Conservation (phyloP, 2,329 filamentous ascomycete genomes). For the Botryosphaeria dothidea region DNA sequence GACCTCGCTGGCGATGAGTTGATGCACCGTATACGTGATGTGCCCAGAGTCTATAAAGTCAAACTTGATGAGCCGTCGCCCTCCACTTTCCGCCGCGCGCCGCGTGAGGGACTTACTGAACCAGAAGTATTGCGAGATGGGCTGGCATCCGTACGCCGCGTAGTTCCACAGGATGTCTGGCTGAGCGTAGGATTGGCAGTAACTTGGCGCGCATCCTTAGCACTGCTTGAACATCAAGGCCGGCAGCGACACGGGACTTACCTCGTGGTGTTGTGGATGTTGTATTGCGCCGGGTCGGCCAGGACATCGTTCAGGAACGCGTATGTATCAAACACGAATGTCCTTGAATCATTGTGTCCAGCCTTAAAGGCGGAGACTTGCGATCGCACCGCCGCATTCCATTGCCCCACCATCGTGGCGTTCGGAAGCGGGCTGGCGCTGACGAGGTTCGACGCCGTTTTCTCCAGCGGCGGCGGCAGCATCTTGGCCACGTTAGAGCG, state of each 20-base stretch:
- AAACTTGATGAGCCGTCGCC: not conserved
- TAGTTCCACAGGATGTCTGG: slow-evolving; percentile 40
- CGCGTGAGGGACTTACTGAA: slow-evolving; percentile 7
- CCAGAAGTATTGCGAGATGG: slow-evolving; percentile 16
- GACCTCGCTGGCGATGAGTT: slow-evolving; percentile 6
- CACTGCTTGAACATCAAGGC: not conserved
- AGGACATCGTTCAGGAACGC: slow-evolving; percentile 44
- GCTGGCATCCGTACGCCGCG: slow-evolving; percentile 11
- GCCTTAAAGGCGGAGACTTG: slow-evolving; percentile 38
- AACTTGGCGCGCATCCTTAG: slow-evolving; percentile 24
- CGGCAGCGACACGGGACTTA: not conserved
- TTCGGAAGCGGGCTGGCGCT: slow-evolving; percentile 44
- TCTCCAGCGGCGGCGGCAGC: slow-evolving; percentile 54
- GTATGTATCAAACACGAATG: slow-evolving; percentile 50
- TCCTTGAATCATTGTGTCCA: slow-evolving; percentile 34
- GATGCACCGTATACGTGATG: slow-evolving; percentile 15
- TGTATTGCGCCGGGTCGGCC: slow-evolving; percentile 43
- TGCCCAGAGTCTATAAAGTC: slow-evolving; percentile 3
- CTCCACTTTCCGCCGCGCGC: not conserved
- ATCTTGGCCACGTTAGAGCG: slow-evolving; percentile 27
- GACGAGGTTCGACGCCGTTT: slow-evolving; percentile 41
- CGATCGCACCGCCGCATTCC: slow-evolving; percentile 41
- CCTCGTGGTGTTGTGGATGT: slow-evolving; percentile 48
- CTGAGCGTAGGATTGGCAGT: slow-evolving; percentile 48
- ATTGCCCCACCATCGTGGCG: slow-evolving; percentile 48